Percentiles rank a stretch among this genome's conserved stretches.
Evolutionary conservation across 164 flowering plant genomes (phyloP).

Genomic region (Cinnamomum chago): DNA sequence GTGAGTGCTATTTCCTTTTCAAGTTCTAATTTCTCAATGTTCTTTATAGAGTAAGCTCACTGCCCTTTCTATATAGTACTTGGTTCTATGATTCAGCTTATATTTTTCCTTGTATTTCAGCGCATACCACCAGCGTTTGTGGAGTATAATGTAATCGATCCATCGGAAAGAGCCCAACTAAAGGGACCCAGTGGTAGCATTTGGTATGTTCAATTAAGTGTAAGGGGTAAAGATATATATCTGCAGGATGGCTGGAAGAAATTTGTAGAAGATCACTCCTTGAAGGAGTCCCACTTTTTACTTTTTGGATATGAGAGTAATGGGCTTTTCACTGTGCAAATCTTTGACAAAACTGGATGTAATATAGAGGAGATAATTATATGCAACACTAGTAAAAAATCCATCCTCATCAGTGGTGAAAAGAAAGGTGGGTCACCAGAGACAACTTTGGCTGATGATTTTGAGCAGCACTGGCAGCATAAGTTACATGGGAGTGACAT

Average conservation of each 20-base stretch:
- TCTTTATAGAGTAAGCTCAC: not conserved
- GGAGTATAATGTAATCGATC: conserved; percentile 10
- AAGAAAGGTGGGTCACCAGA: not conserved
- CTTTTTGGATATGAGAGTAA: conserved; percentile 61
- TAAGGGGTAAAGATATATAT: conserved; percentile 24
- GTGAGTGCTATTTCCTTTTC: not conserved
- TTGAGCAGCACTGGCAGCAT: not conserved
- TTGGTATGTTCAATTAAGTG: conserved; percentile 44
- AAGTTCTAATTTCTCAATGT: too few relatives aligned
- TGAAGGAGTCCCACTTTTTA: conserved; percentile 45
- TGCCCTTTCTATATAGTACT: too few relatives aligned
- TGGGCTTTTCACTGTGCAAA: conserved; percentile 47
- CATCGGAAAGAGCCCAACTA: conserved; percentile 33
- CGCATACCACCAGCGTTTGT: conserved; percentile 17
- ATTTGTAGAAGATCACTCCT: conserved; percentile 48
- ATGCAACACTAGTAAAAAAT: conserved; percentile 11
- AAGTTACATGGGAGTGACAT: not conserved
- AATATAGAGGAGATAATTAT: conserved; percentile 53
- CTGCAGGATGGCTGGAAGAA: conserved; percentile 48
- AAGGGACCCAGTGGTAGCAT: conserved; percentile 54
- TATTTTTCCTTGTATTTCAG: conserved; percentile 12
- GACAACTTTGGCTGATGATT: not conserved
- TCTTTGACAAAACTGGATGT: conserved; percentile 59
- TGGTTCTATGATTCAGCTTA: not conserved
- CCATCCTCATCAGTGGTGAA: not conserved